A percentile compares a stretch with the other conserved stretches of the same genome.
Conservation (phyloP, 495 filamentous ascomycete genomes). For the Daldinia childiae region DNA sequence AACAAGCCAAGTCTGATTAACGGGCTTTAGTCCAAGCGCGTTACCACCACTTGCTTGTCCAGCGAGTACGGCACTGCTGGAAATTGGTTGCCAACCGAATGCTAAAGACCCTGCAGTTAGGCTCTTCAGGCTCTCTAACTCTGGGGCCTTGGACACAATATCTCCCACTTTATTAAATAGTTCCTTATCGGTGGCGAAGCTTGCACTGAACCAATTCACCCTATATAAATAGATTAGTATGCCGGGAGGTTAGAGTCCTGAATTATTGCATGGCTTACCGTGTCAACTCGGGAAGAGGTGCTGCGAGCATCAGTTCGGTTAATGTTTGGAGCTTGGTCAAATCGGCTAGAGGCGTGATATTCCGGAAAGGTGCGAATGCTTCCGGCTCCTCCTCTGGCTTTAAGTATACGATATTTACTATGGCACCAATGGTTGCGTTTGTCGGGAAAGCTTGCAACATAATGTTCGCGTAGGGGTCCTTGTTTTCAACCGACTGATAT, state of each 20-base stretch:
- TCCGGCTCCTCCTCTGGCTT: conserved; percentile 36
- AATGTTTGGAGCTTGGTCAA: conserved; percentile 39
- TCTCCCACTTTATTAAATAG: conserved; percentile 27
- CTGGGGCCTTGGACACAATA: conserved; percentile 36
- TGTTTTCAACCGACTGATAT: conserved; percentile 37
- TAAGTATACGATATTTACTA: conserved; percentile 44
- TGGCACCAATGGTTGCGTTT: conserved; percentile 41
- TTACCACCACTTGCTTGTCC: conserved; percentile 38
- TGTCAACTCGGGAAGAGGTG: conserved; percentile 27
- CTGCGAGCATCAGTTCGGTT: conserved; percentile 33
- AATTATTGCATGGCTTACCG: conserved; percentile 14
- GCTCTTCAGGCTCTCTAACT: conserved; percentile 35
- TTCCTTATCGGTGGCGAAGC: conserved; percentile 37
- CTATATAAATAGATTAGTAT: conserved; percentile 19
- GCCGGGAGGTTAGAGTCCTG: not conserved
- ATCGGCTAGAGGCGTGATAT: conserved; percentile 35
- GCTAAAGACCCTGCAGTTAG: conserved; percentile 43
- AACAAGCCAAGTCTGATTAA: conserved; percentile 45
- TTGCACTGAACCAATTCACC: conserved; percentile 41
- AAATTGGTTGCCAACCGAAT: conserved; percentile 45
- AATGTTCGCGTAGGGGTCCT: conserved; percentile 43
- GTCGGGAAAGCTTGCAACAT: conserved; percentile 44
- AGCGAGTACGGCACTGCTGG: conserved; percentile 33
- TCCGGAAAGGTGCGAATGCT: conserved; percentile 39
- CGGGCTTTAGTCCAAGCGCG: conserved; percentile 39